A percentile compares a stretch with the other conserved stretches of the same genome.
Evolutionary conservation across 2,329 filamentous ascomycete genomes (phyloP).

Genomic region (Epichloe brachyelytri): DNA sequence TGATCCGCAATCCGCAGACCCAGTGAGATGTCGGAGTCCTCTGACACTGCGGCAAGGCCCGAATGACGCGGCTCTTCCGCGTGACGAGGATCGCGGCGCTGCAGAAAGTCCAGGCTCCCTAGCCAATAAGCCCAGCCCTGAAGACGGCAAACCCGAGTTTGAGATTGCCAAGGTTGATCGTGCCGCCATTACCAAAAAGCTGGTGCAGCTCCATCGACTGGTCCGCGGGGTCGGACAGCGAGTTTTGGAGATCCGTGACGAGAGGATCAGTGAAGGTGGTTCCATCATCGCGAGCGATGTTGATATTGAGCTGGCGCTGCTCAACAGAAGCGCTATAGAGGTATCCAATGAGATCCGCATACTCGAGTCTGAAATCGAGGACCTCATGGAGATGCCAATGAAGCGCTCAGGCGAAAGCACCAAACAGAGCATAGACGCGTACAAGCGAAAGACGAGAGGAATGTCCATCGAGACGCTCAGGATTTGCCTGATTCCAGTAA

Average conservation of each 20-base stretch:
- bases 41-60: not conserved
- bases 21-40: not conserved
- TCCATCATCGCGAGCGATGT: not conserved
- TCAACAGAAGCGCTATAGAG: conserved; percentile 5
- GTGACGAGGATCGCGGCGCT: not conserved
- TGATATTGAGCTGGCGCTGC: conserved; percentile 21
- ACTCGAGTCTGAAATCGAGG: conserved; percentile 7
- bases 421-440: conserved; percentile 30
- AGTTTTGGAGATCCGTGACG: conserved; percentile 4
- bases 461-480: conserved; percentile 40
- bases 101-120: not conserved
- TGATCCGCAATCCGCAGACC: conserved; percentile 7
- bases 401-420: conserved; percentile 7
- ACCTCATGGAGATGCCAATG: not conserved
- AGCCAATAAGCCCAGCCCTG: not conserved
- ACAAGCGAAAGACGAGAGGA: conserved; percentile 45
- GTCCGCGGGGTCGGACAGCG: conserved; percentile 1
- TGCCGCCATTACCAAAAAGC: not conserved
- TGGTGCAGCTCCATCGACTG: conserved; percentile 3
- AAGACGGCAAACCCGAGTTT: not conserved
- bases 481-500: conserved; percentile 47
- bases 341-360: conserved; percentile 7
- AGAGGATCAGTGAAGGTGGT: not conserved
- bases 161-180: conserved; percentile 1
- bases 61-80: not conserved